Percentiles rank a stretch among this genome's conserved stretches.
Evolutionary conservation across 2,329 filamentous ascomycete species (phyloP).

Genomic region (Colletotrichum lentis): DNA sequence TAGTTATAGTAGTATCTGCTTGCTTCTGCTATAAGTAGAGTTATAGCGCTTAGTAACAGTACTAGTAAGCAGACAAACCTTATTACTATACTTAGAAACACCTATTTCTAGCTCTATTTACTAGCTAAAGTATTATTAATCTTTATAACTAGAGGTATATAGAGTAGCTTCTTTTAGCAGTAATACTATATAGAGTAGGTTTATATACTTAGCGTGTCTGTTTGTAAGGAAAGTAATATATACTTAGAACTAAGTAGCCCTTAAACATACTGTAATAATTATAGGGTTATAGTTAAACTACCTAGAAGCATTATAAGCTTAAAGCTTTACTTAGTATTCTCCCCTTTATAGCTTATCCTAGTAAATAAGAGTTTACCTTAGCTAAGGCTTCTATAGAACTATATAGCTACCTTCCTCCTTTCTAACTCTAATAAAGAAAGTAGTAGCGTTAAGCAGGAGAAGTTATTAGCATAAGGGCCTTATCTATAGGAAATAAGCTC

Average conservation of each 20-base stretch:
- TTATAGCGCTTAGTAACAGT: neutral
- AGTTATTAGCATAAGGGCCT: neutral
- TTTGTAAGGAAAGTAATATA: too few species aligned
- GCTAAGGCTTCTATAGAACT: neutral
- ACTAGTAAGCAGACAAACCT: neutral
- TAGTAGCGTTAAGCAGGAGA: slow-evolving; percentile 1
- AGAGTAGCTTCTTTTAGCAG: neutral
- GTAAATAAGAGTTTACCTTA: neutral
- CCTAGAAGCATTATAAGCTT: too few species aligned
- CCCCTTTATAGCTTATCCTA: neutral
- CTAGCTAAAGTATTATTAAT: neutral
- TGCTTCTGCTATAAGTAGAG: neutral
- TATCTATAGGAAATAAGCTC: slow-evolving; percentile 1
- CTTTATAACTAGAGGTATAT: too few species aligned
- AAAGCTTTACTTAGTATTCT: neutral
- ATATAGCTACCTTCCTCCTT: slow-evolving; percentile 16
- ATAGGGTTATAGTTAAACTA: too few species aligned
- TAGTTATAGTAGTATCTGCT: neutral
- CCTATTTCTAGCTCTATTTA: too few species aligned
- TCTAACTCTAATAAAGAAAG: slow-evolving; percentile 7
- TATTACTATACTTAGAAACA: too few species aligned
- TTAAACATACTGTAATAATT: too few species aligned
- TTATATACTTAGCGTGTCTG: too few species aligned
- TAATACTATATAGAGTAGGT: too few species aligned
- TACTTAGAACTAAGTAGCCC: too few species aligned